Conservation (phyloP, 805 yeast species). For the Wickerhamiella azyma region DNA sequence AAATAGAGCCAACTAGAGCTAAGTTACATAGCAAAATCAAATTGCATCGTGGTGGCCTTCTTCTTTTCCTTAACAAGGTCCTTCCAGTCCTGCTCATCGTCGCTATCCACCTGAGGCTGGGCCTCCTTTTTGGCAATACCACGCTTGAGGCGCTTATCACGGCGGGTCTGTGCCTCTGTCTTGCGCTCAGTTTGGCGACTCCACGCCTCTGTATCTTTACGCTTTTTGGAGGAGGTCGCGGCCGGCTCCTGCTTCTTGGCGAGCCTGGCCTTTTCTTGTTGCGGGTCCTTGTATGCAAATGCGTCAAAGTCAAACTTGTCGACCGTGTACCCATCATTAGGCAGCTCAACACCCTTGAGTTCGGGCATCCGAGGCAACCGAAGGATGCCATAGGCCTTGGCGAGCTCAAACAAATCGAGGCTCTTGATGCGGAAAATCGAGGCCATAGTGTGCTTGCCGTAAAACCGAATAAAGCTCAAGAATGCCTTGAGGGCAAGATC, state of each 20-base stretch:
- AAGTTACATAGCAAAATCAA: conserved; percentile 41
- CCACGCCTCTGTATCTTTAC: conserved; percentile 47
- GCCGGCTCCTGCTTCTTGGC: conserved; percentile 37
- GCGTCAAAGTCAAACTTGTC: conserved; percentile 51
- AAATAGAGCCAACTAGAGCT: too few species aligned
- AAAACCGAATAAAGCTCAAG: conserved; percentile 71
- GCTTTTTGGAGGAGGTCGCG: conserved; percentile 36
- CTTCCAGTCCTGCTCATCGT: conserved; percentile 71
- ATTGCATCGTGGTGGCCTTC: conserved; percentile 34
- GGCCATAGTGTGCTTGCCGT: conserved; percentile 74
- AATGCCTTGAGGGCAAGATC: conserved; percentile 69
- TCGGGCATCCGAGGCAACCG: conserved; percentile 95
- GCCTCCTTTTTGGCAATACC: conserved; percentile 36
- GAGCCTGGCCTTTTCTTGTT: conserved; percentile 48
- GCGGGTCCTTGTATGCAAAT: conserved; percentile 48
- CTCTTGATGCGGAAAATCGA: conserved; percentile 70
- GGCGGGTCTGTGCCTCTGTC: conserved; percentile 47
- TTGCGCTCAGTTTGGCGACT: conserved; percentile 52
- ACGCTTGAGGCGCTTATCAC: conserved; percentile 52
- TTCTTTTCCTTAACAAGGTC: conserved; percentile 56
- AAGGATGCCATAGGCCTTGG: conserved; percentile 63
- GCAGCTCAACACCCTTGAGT: conserved; percentile 36
- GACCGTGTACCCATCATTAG: conserved; percentile 66
- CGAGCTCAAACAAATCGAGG: conserved; percentile 59
- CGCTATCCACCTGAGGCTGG: conserved; percentile 23